Base-by-base conservation (phyloP, 2,329 filamentous ascomycete genomes). In the Ceratocystis alfenasii region DNA sequence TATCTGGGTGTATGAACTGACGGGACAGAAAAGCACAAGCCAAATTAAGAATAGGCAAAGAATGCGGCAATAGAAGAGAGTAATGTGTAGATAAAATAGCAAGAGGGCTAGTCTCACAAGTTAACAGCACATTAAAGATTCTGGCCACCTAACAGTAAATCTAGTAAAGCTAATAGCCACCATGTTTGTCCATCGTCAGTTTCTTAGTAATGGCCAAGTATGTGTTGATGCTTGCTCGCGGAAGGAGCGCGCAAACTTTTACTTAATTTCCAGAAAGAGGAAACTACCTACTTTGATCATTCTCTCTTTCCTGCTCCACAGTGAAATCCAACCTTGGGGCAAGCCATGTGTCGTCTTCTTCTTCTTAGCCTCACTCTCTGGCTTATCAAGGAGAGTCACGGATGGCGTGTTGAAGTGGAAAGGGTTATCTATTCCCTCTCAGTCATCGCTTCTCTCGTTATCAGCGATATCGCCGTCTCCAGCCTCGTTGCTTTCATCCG, bases 401-500 rank as follows among this genome's bases (percentile, higher is more conserved):
- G 36, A 41, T 41, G 12, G 12, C 36, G 12, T 41, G 36, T 15
- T 41, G 10, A 12, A 5, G 10, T 12, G 36, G 12, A 41, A 41
- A 12, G 10, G 48, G 3, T 3, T 5, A 53, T 28, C 10, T 22
- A 10, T 28, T 25, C 20, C 22, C 22, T 15, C 5, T 41, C 36
- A 41, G 48, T 25, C 10, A 53, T 10, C 22, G 22, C 5, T 12
- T 20, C 60, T 22, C 33, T 17, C 60, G 28, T 44, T 20, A 6
- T 44, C 60, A 5, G 6, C 41, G n/a, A 25, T 44, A 12, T 50
- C 61, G 25, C 25, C 61, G 17, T 74, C 71, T 71, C 28, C 30
- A 12, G 6, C 12, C 17, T 59, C 55, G 20, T 36, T 20, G 17
- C 15, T 59, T 59, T 7, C 55, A n/a, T 86, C 70, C 66, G 79